Evolutionary conservation across 495 filamentous ascomycete species (phyloP), one percentile per base, ranked within the genome.

Genomic region (Podospora didyma): DNA sequence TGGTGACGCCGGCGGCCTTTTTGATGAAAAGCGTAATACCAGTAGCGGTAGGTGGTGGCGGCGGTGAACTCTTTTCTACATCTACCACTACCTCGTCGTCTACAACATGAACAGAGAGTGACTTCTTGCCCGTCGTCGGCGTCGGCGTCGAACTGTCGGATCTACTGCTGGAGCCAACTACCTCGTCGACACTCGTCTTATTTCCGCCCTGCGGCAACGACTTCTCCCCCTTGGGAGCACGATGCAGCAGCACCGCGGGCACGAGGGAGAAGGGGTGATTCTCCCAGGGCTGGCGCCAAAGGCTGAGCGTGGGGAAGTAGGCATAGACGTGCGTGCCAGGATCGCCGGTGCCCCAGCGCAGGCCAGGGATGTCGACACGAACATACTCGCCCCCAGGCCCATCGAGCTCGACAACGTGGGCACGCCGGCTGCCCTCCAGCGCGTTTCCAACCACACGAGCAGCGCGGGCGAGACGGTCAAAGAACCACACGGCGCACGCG

Each of bases 1-100:
- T 61, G 6, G 71, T 73, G 35, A 68, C 53, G 24, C 71, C 71
- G 2, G 24, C 44, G 2, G 50, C 56, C 54, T 59, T 59, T 28
- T 54, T 59, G 56, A 64, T 64, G 53, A 64, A 14, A 6, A 61
- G 60, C 14, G 53, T 57, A 46, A 55, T 57, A 2, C 54, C 39
- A 9, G 57, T 22, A 10, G 34, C 16, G n/a, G 34, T 2, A 7
- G 34, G 16, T 0, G 16, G 9, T 37, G 1, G 34, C 34, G 34
- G 9, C 34, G 34, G 9, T 16, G 1, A 16, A 37, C 34, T 1
- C 34, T 37, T 37, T 7, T 37, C 34, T 37, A 37, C 34, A 7
- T 16, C 9, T 37, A 16, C 34, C 34, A 37, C 34, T 16, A 16
- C 34, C 1, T 1, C 9, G 34, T 37, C 34, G 9, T 37, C 34